Base-by-base conservation (phyloP, 257 asterid genomes). In the Ehretia macrophylla region DNA sequence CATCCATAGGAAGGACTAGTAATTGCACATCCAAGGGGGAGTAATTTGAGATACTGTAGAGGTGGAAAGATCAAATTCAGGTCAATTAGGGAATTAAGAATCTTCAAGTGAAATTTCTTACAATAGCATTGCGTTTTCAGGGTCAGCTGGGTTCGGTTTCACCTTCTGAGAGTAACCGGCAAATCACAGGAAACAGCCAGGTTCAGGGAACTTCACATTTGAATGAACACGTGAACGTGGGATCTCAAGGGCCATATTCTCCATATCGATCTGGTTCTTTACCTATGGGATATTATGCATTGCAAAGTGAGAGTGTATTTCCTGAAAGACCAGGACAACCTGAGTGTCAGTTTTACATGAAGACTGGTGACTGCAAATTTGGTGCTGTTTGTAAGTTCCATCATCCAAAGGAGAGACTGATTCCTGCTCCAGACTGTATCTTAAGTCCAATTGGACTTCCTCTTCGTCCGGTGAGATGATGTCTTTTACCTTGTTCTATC, bases 281-380 rank as follows among this genome's bases (percentile, higher is more conserved):
- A 56, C 86, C 87, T 63, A 51, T 81, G 82, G 95, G 82, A 19
- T 84, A 81, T 71, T 84, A 88, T 71, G 82, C 91, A 71, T 61
- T 79, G 60, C 95, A 90, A 75, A 70, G 86, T 72, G 97, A 87
- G 61, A 79, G 75, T 59, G 82, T 83, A 56, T 92, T 88, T 77
- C 99, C 99, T 22, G 97, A 88, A 79, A 87, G 99, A 75, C 97
- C 89, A 17, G 97, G 94, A 51, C 91, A 86, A 73, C 95, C 95
- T 0, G 99, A 92, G 74, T 92, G 99, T 79, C 95, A 83, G 72
- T 88, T 88, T 75, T 92, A 92, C 83, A 70, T 92, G 88, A 92
- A 86, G 79, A 92, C 98, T 14, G 98, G 98, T 58, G 98, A 88
- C 66, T 92, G 98, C 78, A 92, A 92, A 72, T 92, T 86, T 63